Base-by-base conservation (phyloP, 805 yeast species). In the Zygotorulaspora chibaensis region DNA sequence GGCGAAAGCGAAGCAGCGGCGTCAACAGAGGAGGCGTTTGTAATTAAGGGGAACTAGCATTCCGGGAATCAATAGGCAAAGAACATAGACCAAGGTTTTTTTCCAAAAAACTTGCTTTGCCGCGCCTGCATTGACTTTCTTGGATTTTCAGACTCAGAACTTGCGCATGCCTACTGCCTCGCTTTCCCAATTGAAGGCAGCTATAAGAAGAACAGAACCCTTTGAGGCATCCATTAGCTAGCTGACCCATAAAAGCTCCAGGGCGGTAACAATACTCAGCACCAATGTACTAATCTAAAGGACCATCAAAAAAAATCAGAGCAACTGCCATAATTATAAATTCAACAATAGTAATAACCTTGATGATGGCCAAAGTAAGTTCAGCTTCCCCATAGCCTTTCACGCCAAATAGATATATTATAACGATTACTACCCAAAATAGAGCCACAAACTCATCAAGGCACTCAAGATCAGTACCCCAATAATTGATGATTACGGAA, bases 1-100 rank as follows among this genome's bases (percentile, higher is more conserved):
- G 44, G 84, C 91, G 55, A 84, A 84, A 12, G 91, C 11, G 90
- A 84, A 10, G 88, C 85, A n/a, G 81, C 66, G 36, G 83, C 84
- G 51, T 77, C 79, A 42, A 74, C 79, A 39, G 71, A 74, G 38
- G 74, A 62, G 26, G 76, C 69, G 46, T 77, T 76, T 43, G 75
- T 65, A 49, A 73, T 58, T 64, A 42, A 68, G 70, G 31, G 79
- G 75, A 40, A 77, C 81, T 46, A 77, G 59, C 15, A 74, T 56
- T 3, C 80, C 76, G 38, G 76, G 61, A 42, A 77, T 48, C 8
- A 71, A 61, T 42, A 75, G 58, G 12, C 75, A 67, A 26, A 72
- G 61, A 38, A 76, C 56, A 57, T 75, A 77, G 54, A 75, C 75
- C n/a, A 75, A 57, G 10, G 72, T 59, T 31, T 75, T 70, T 69